Base-by-base conservation (phyloP, 805 yeast genomes). In the Metschnikowia drakensbergensis region DNA sequence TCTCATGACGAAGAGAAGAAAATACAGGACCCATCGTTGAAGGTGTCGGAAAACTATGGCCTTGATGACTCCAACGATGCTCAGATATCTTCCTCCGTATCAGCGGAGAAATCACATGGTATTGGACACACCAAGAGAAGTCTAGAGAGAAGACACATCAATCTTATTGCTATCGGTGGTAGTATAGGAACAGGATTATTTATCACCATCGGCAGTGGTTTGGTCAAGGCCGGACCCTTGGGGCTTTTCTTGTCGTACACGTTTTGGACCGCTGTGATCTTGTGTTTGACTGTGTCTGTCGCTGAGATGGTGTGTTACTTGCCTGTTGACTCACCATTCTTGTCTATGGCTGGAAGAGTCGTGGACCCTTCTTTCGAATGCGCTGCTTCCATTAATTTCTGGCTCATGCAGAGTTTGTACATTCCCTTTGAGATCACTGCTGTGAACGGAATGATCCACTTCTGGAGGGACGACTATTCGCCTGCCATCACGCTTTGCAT, bases 361-460 rank as follows among this genome's bases (percentile, higher is more conserved):
- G 66, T 68, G 26, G 73, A 68, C 55, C 68, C 68, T 38, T 69
- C 73, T 11, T 61, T 66, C 44, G 72, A 68, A 54, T 56, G 61
- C 39, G 59, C 66, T 23, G 65, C 67, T 26, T 68, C 70, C 27
- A 60, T 65, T 38, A 69, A 69, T 55, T 69, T 68, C 47, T 69
- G 71, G 64, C 53, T 75, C 27, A 70, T 75, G 73, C 71, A 73
- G 53, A 65, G 73, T 40, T 62, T 73, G 47, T 73, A 63, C 55
- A 57, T 63, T 58, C 58, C 65, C 10, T 47, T 54, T 42, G 54
- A 55, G 42, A 50, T 59, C 39, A 53, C 59, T 31, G 54, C 72
- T 55, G 77, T 77, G 46, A 79, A 80, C 45, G 75, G 80, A 26
- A 75, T 80, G 71, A 64, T 82, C 33, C 82, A 76, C 55, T 77